These are phyloP conservation scores for Porcisia hertigi DNA, from an alignment of 208 protist species.

Conservation along the genomic window DNA sequence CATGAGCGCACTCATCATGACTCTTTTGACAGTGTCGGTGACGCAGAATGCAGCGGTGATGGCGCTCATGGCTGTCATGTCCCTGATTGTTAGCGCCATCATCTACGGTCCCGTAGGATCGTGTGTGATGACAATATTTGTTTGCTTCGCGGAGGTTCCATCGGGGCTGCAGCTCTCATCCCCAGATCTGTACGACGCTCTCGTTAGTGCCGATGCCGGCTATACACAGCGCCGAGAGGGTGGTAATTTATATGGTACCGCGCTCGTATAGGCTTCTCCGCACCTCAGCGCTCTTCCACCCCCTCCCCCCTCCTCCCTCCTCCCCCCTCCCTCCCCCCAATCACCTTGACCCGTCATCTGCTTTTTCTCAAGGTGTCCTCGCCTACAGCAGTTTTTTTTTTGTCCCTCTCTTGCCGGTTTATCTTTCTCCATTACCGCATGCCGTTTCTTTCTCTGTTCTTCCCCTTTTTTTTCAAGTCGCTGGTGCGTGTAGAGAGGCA, in stretches of 20 bases:
- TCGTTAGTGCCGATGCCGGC: constrained; percentile 44
- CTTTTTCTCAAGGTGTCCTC: too few relatives aligned
- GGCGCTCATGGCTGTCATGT: constrained; percentile 41
- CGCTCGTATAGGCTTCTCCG: neutral
- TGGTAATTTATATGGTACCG: constrained; percentile 21
- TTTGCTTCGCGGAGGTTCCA: constrained; percentile 85
- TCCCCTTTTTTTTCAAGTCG: too few relatives aligned
- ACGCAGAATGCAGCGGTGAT: constrained; percentile 24
- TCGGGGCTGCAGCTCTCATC: constrained; percentile 62
- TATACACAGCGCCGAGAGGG: constrained; percentile 26
- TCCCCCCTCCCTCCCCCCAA: neutral
- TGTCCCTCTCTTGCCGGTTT: too few relatives aligned
- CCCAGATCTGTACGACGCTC: constrained; percentile 51
- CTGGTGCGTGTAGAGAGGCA: too few relatives aligned
- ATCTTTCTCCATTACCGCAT: too few relatives aligned
- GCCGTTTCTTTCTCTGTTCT: too few relatives aligned
- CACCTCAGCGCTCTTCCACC: neutral
- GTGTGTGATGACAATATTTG: constrained; percentile 78
- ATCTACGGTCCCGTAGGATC: constrained; percentile 59
- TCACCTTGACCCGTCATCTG: neutral
- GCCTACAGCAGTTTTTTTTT: too few relatives aligned
- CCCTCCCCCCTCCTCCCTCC: neutral
- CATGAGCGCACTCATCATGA: constrained; percentile 29
- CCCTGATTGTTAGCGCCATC: constrained; percentile 47
- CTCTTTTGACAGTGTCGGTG: constrained; percentile 27